Evolutionary conservation across 2,329 filamentous ascomycete species (phyloP).

Genomic region (Pseudopithomyces chartarum): DNA sequence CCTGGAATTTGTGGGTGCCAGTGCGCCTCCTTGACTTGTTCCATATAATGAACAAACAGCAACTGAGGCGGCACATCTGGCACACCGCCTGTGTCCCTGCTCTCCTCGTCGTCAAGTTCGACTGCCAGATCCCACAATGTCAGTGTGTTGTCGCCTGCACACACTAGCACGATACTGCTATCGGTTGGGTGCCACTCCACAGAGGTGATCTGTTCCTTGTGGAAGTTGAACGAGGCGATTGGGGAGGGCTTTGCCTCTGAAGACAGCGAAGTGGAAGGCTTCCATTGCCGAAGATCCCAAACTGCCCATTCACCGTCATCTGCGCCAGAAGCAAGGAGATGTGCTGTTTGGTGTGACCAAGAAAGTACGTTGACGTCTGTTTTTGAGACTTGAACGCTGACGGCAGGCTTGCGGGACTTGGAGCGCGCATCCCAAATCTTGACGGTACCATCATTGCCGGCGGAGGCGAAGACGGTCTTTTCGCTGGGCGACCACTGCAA

Average conservation of each 20-base stretch:
- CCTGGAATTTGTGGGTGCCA: slow-evolving; percentile 98
- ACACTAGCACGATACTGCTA: slow-evolving; percentile 92
- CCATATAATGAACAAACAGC: slow-evolving; percentile 95
- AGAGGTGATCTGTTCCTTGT: slow-evolving; percentile 94
- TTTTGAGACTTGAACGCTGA: slow-evolving; percentile 81
- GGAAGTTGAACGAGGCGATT: slow-evolving; percentile 92
- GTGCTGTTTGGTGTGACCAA: slow-evolving; percentile 87
- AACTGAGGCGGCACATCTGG: slow-evolving; percentile 92
- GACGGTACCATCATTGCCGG: slow-evolving; percentile 90
- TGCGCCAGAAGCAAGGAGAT: slow-evolving; percentile 88
- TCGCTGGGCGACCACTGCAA: slow-evolving; percentile 96
- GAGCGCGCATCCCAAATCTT: slow-evolving; percentile 95
- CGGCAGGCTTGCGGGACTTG: slow-evolving; percentile 85
- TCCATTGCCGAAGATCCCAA: slow-evolving; percentile 97
- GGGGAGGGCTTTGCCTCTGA: slow-evolving; percentile 66
- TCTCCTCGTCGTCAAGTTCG: slow-evolving; percentile 96
- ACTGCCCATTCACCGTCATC: slow-evolving; percentile 95
- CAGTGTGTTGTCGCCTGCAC: slow-evolving; percentile 89
- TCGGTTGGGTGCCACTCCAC: slow-evolving; percentile 98
- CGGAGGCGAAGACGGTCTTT: slow-evolving; percentile 90
- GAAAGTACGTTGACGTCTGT: slow-evolving; percentile 96
- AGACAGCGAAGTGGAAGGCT: slow-evolving; percentile 62
- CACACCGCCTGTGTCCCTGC: slow-evolving; percentile 82
- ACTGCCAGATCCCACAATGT: slow-evolving; percentile 97
- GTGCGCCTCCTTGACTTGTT: slow-evolving; percentile 92